These are phyloP conservation scores for Trichoderma brevicompactum DNA, from an alignment of 2,329 filamentous ascomycete genomes.

Conservation along the genomic window DNA sequence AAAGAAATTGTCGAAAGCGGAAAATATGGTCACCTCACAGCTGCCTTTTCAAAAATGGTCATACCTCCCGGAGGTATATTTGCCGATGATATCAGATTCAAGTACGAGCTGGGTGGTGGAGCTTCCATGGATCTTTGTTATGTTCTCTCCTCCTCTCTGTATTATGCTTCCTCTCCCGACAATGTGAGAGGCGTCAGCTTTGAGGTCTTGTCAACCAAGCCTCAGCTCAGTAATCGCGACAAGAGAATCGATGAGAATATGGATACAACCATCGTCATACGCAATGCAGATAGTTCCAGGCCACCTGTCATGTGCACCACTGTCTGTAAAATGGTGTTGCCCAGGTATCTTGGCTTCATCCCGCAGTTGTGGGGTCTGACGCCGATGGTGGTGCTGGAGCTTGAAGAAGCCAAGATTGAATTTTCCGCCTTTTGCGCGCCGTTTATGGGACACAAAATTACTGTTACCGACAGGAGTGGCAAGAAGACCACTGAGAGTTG, in stretches of 20 bases:
- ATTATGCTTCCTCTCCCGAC: constrained; percentile 1
- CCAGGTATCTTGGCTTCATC: constrained; percentile 1
- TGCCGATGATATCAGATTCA: background rate
- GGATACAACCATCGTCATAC: background rate
- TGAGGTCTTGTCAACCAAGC: constrained; percentile 1
- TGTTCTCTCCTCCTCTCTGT: background rate
- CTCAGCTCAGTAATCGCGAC: background rate
- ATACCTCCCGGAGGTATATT: background rate
- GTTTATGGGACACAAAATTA: constrained; percentile 9
- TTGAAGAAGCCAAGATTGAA: constrained; percentile 8
- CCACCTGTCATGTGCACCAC: constrained; percentile 5
- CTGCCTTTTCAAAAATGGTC: background rate
- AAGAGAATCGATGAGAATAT: constrained; percentile 2
- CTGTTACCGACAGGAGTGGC: background rate
- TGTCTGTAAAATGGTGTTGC: background rate
- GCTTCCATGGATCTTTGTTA: constrained; percentile 18
- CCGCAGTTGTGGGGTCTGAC: constrained; percentile 8
- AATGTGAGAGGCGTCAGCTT: constrained; percentile 2
- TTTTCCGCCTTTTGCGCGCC: background rate
- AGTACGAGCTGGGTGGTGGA: constrained; percentile 12
- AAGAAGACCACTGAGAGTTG: background rate
- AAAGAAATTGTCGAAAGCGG: background rate
- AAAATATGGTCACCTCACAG: constrained; percentile 8
- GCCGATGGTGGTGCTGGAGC: background rate
- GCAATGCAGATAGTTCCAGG: background rate